Conservation (phyloP, 495 filamentous ascomycete genomes). For the Tetracladium marchalianum region DNA sequence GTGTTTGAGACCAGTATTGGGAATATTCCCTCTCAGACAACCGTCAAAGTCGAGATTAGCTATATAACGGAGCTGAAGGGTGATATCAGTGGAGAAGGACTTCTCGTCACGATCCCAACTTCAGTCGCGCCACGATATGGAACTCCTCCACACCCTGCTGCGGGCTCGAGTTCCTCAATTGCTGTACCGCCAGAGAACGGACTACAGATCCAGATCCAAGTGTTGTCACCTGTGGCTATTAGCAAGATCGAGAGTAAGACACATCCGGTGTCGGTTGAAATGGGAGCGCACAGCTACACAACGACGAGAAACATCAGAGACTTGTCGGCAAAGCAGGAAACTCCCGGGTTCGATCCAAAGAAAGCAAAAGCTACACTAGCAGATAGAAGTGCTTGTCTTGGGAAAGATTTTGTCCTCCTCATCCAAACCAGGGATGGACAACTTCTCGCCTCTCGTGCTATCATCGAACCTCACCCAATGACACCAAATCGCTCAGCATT, state of each 20-base stretch:
- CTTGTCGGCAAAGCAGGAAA: not conserved
- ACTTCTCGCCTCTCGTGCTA: slow-evolving; percentile 30
- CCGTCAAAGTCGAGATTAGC: slow-evolving; percentile 32
- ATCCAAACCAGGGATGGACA: slow-evolving; percentile 28
- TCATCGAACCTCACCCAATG: slow-evolving; percentile 40
- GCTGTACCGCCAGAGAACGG: not conserved
- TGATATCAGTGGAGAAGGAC: slow-evolving; percentile 40
- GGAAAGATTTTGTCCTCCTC: slow-evolving; percentile 30
- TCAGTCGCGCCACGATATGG: slow-evolving; percentile 43
- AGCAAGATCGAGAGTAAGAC: slow-evolving; percentile 36
- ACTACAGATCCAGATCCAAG: slow-evolving; percentile 33
- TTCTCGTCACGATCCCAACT: slow-evolving; percentile 41
- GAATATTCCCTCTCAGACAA: slow-evolving; percentile 34
- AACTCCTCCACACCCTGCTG: slow-evolving; percentile 16
- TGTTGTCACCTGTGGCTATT: slow-evolving; percentile 34
- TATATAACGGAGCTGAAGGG: slow-evolving; percentile 46
- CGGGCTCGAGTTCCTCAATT: not conserved
- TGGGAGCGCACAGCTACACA: slow-evolving; percentile 27
- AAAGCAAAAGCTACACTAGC: slow-evolving; percentile 39
- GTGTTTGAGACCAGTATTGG: slow-evolving; percentile 42
- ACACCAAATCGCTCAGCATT: slow-evolving; percentile 39
- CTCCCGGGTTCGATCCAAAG: slow-evolving; percentile 23
- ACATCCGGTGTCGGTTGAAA: slow-evolving; percentile 39
- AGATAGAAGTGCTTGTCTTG: slow-evolving; percentile 24
- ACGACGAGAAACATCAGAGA: slow-evolving; percentile 2